A percentile compares a stretch with the other conserved stretches of the same genome.
phyloP scores from a whole-genome alignment of 306 rosid species.

The Oxytropis ochrocephala region DNA sequence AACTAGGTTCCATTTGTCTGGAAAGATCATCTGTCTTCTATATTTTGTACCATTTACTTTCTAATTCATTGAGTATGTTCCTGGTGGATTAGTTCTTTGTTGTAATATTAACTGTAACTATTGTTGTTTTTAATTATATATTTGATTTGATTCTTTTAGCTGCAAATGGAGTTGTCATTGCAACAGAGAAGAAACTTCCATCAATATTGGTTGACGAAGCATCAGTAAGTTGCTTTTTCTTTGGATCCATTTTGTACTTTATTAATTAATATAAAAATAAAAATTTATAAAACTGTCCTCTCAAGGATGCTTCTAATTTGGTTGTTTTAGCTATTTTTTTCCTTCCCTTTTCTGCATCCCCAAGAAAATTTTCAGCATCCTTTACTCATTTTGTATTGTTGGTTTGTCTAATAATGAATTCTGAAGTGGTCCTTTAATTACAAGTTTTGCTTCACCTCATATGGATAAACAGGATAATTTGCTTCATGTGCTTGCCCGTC shows the following conservation, averaged over 20 bases:
- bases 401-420: too few species aligned
- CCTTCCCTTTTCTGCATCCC: too few species aligned
- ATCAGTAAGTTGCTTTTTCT: constrained; percentile 48
- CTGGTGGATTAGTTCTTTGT: not conserved
- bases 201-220: constrained; percentile 92
- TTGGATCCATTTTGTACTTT: not conserved
- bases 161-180: constrained; percentile 94
- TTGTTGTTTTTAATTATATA: not conserved
- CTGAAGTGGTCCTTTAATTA: too few species aligned
- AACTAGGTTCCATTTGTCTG: not conserved
- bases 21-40: not conserved
- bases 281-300: too few species aligned
- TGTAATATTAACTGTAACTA: not conserved
- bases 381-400: too few species aligned
- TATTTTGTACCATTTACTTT: not conserved
- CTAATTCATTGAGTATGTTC: not conserved
- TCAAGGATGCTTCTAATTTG: too few species aligned
- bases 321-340: too few species aligned
- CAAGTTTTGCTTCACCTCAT: too few species aligned
- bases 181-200: constrained; percentile 94
- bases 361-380: too few species aligned
- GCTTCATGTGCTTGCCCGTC: too few species aligned
- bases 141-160: constrained; percentile 49
- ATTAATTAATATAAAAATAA: too few species aligned
- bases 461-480: too few species aligned